Conservation (phyloP, 768 basidiomycete genomes). For the Aureoboletus auriporus region DNA sequence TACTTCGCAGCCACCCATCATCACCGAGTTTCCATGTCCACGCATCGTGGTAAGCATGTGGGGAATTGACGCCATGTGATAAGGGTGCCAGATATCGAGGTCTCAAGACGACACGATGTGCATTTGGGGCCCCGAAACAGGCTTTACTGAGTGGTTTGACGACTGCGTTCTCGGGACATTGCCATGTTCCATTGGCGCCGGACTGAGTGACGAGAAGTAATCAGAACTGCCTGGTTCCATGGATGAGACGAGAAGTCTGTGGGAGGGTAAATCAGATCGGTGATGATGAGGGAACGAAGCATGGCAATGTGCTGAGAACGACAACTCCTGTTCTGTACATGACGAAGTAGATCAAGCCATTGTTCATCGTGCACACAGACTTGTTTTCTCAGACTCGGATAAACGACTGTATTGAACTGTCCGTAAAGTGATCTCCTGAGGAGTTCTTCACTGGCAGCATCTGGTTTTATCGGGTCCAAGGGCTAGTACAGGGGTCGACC, state of each 20-base stretch:
- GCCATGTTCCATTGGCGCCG: slow-evolving; percentile 34
- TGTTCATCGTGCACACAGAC: not conserved
- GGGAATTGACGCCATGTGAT: too few species aligned
- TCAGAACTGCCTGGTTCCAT: slow-evolving; percentile 33
- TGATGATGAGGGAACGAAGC: slow-evolving; percentile 14
- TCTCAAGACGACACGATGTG: too few species aligned
- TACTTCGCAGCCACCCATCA: too few species aligned
- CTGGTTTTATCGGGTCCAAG: too few species aligned
- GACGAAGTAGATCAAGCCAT: not conserved
- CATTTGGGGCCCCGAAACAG: too few species aligned
- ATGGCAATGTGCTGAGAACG: slow-evolving; percentile 29
- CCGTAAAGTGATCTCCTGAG: not conserved
- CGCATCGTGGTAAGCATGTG: too few species aligned
- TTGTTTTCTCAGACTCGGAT: not conserved
- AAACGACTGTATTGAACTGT: not conserved
- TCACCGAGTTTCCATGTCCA: too few species aligned
- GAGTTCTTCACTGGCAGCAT: too few species aligned
- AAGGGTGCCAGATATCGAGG: too few species aligned
- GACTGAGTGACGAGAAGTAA: slow-evolving; percentile 37
- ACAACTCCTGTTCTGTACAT: slow-evolving; percentile 18
- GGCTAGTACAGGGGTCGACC: not conserved
- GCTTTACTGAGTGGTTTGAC: not conserved
- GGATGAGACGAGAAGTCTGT: slow-evolving; percentile 23
- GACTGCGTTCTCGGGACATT: not conserved
- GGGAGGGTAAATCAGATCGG: slow-evolving; percentile 4